A percentile compares a stretch with the other conserved stretches of the same genome.
phyloP scores from a whole-genome alignment of 306 rosid species.

The Potentilla sterilis region DNA sequence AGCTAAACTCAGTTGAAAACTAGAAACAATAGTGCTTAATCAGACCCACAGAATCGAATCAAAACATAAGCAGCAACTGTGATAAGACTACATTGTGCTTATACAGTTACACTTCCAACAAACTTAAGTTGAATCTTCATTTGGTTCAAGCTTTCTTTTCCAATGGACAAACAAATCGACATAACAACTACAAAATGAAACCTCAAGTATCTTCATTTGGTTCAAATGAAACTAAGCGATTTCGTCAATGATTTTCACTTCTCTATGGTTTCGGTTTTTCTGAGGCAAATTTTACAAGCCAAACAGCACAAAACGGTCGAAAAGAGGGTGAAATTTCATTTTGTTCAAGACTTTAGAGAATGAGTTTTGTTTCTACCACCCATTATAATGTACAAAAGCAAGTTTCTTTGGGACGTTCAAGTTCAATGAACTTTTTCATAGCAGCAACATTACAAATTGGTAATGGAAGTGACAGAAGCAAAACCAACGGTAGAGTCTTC shows the following conservation, averaged over 20 bases:
- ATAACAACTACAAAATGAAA: neutral
- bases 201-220: neutral
- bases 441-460: constrained; percentile 3
- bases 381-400: neutral
- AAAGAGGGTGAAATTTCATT: neutral
- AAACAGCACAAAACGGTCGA: neutral
- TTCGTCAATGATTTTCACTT: neutral
- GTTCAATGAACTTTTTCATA: constrained; percentile 17
- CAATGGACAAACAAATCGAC: too few relatives aligned
- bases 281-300: neutral
- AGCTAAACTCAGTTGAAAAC: neutral
- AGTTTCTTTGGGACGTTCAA: neutral
- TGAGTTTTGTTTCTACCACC: too few relatives aligned
- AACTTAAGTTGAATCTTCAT: neutral
- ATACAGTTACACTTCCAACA: neutral
- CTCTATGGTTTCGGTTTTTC: neutral
- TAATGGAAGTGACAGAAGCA: constrained; percentile 36
- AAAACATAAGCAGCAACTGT: neutral
- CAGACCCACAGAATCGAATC: neutral
- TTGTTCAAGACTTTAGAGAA: neutral
- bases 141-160: neutral
- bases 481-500: constrained; percentile 35
- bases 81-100: neutral
- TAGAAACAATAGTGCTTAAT: neutral
- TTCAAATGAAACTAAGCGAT: neutral